Evolutionary conservation across 2,329 filamentous ascomycete genomes (phyloP).

Genomic region (Arthrinium phaeospermum): DNA sequence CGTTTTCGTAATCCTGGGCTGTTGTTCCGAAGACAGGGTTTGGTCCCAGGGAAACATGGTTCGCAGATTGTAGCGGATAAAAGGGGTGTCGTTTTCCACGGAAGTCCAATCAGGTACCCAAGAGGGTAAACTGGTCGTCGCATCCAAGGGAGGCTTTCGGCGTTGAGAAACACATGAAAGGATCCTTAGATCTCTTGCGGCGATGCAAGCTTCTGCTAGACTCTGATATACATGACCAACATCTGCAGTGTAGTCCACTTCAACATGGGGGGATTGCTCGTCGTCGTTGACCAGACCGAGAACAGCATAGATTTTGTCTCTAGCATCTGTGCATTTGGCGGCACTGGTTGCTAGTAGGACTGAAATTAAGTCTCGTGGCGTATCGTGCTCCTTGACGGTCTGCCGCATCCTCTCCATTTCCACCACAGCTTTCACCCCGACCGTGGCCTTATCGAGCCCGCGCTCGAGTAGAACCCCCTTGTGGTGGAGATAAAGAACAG

Average conservation of each 20-base stretch:
- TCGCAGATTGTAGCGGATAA: not conserved
- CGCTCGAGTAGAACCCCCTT: not conserved
- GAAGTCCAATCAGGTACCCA: not conserved
- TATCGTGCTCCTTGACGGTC: not conserved
- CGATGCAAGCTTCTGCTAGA: not conserved
- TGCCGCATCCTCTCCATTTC: not conserved
- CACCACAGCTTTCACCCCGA: not conserved
- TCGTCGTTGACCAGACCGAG: not conserved
- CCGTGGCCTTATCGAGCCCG: not conserved
- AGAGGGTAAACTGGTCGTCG: not conserved
- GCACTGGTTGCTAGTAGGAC: no score
- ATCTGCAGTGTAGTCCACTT: not conserved
- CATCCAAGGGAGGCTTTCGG: not conserved
- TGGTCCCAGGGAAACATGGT: not conserved
- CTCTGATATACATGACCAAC: not conserved
- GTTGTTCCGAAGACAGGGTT: not conserved
- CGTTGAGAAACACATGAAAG: not conserved
- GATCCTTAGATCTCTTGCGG: not conserved
- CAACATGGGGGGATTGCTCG: not conserved
- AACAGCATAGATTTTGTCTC: not conserved
- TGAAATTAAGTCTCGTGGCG: not conserved
- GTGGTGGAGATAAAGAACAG: not conserved
- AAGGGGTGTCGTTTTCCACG: not conserved
- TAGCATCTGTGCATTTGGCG: not conserved
- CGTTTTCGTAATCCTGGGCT: not conserved